phyloP scores from a whole-genome alignment of 768 basidiomycete species.

The Neoboletus subvelutipes region DNA sequence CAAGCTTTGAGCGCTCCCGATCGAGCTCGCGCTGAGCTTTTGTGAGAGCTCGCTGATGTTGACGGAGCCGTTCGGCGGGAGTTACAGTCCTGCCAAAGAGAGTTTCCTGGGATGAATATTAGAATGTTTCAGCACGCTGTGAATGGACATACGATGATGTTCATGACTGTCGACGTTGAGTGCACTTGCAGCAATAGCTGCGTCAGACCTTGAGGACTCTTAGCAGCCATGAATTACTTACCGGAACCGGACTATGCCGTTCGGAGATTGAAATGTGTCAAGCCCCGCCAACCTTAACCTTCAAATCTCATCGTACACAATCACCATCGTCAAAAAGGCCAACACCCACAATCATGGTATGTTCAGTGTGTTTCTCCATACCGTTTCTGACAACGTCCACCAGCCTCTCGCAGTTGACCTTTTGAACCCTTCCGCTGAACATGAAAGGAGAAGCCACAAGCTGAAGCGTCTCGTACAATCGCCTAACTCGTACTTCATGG shows the following conservation, averaged over 20 bases:
- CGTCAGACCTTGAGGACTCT: neutral
- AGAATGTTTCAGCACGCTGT: slow-evolving; percentile 4
- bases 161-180: slow-evolving; percentile 50
- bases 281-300: slow-evolving; percentile 28
- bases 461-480: slow-evolving; percentile 98
- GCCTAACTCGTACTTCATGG: slow-evolving; percentile 99
- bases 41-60: slow-evolving; percentile 93
- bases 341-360: slow-evolving; percentile 21
- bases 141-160: slow-evolving; percentile 59
- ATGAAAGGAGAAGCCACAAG: slow-evolving; percentile 92
- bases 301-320: slow-evolving; percentile 18
- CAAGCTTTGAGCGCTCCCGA: slow-evolving; percentile 90
- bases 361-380: neutral
- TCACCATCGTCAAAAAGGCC: slow-evolving; percentile 21
- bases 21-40: slow-evolving; percentile 99
- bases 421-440: slow-evolving; percentile 89
- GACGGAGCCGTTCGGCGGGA: slow-evolving; percentile 93
- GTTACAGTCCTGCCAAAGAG: slow-evolving; percentile 94
- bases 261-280: slow-evolving; percentile 17
- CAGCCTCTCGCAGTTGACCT: slow-evolving; percentile 97
- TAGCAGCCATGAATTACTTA: neutral
- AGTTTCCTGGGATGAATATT: slow-evolving; percentile 65
- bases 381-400: slow-evolving; percentile 6
- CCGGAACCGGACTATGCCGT: slow-evolving; percentile 13
- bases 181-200: slow-evolving; percentile 11